Evolutionary conservation across 2,329 filamentous ascomycete genomes (phyloP).

Genomic region (Exserohilum rostratum): DNA sequence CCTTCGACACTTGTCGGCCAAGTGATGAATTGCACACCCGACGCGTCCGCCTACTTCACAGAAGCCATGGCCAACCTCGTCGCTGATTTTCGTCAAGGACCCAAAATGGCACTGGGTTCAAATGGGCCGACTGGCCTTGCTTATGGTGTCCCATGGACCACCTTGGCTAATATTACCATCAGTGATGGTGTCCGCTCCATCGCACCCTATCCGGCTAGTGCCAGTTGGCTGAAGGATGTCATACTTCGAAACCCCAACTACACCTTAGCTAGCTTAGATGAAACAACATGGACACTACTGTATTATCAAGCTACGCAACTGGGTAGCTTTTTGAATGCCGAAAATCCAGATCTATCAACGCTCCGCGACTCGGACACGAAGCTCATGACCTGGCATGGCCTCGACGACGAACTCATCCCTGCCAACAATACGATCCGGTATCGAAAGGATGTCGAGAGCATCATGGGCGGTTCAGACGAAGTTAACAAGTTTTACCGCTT

Average conservation of each 20-base stretch:
- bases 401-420: conserved; percentile 32
- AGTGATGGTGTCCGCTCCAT: conserved; percentile 25
- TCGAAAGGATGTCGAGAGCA: conserved; percentile 27
- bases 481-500: conserved; percentile 40
- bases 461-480: conserved; percentile 31
- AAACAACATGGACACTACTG: conserved; percentile 17
- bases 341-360: conserved; percentile 31
- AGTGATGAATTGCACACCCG: not conserved
- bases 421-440: conserved; percentile 35
- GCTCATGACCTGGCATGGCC: conserved; percentile 39
- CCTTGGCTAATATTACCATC: conserved; percentile 19
- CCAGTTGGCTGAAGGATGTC: conserved; percentile 26
- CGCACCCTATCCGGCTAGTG: conserved; percentile 21
- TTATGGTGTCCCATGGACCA: conserved; percentile 20
- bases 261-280: conserved; percentile 23
- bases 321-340: conserved; percentile 28
- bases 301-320: conserved; percentile 30
- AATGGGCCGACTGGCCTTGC: conserved; percentile 18
- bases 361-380: conserved; percentile 33
- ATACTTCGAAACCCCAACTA: conserved; percentile 21
- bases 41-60: conserved; percentile 13
- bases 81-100: conserved; percentile 24
- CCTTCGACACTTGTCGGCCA: conserved; percentile 15
- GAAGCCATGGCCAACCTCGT: conserved; percentile 29
- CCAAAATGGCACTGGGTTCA: conserved; percentile 14